Conservation (phyloP, 2,329 filamentous ascomycete genomes). For the Laburnicola sp. region DNA sequence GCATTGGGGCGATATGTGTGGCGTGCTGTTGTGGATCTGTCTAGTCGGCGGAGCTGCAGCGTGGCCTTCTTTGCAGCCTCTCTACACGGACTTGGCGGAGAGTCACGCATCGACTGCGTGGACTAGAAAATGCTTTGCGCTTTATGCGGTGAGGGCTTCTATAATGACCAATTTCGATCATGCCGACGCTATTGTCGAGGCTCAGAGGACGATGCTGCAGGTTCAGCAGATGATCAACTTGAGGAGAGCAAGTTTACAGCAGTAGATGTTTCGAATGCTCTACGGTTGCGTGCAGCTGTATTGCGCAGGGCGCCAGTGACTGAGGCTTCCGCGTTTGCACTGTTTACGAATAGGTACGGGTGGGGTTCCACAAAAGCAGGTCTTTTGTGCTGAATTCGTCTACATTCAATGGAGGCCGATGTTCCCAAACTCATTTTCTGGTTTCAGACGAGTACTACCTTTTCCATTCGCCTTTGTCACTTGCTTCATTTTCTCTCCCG, state of each 20-base stretch:
- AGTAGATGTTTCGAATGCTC: neutral
- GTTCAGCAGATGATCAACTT: constrained; percentile 27
- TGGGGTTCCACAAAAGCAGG: no score
- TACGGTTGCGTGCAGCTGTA: neutral
- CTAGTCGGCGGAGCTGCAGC: constrained; percentile 36
- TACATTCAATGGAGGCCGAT: no score
- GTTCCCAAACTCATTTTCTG: no score
- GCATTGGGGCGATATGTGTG: constrained; percentile 33
- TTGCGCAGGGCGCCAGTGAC: no score
- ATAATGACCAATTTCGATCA: constrained; percentile 26
- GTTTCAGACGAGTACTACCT: no score
- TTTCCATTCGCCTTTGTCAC: no score
- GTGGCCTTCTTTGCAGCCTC: constrained; percentile 16
- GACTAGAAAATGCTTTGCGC: constrained; percentile 36
- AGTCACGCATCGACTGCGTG: constrained; percentile 17
- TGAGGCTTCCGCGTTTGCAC: no score
- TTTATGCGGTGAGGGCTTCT: constrained; percentile 29
- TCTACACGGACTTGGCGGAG: constrained; percentile 14
- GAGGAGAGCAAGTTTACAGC: constrained; percentile 16
- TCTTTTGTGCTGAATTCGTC: no score
- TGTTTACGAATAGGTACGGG: no score
- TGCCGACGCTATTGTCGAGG: constrained; percentile 24
- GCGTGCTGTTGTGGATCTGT: constrained; percentile 38
- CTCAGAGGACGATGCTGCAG: constrained; percentile 31
- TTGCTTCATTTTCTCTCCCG: no score